Evolutionary conservation across 139 green algal genomes (phyloP).

Genomic region (Closterium sp.): DNA sequence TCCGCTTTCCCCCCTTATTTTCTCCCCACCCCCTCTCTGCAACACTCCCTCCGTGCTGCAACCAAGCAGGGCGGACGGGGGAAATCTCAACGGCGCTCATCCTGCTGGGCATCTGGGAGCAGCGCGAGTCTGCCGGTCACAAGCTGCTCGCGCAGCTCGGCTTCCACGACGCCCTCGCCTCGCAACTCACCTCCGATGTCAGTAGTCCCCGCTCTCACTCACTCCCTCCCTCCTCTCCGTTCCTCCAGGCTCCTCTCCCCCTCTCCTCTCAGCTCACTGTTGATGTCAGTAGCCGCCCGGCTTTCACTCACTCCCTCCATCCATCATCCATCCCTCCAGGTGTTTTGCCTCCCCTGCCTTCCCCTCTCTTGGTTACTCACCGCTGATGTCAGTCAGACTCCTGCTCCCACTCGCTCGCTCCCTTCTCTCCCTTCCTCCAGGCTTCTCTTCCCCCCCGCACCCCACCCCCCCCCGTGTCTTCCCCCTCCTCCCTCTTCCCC

Average conservation of each 20-base stretch:
- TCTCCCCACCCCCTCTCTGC: too few relatives aligned
- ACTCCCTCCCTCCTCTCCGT: neutral
- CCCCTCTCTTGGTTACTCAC: neutral
- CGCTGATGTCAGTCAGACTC: neutral
- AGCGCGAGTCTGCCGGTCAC: constrained; percentile 28
- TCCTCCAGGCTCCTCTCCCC: neutral
- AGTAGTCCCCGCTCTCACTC: neutral
- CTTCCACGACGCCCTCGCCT: too few relatives aligned
- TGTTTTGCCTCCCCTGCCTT: neutral
- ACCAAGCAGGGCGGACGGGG: constrained; percentile 2
- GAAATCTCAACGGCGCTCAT: constrained; percentile 25
- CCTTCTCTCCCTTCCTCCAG: neutral
- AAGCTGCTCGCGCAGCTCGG: neutral
- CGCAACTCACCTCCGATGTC: neutral
- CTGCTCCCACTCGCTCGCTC: neutral
- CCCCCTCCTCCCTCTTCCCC: neutral
- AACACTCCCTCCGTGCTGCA: too few relatives aligned
- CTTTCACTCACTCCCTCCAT: neutral
- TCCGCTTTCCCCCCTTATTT: too few relatives aligned
- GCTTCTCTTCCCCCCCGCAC: neutral
- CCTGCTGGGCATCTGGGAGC: constrained; percentile 46
- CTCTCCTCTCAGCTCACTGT: neutral
- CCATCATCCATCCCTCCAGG: neutral
- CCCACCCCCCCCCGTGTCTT: neutral
- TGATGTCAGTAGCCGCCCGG: neutral